Evolutionary conservation across 345 rosid species (phyloP).

Genomic region (Alliaria petiolata): DNA sequence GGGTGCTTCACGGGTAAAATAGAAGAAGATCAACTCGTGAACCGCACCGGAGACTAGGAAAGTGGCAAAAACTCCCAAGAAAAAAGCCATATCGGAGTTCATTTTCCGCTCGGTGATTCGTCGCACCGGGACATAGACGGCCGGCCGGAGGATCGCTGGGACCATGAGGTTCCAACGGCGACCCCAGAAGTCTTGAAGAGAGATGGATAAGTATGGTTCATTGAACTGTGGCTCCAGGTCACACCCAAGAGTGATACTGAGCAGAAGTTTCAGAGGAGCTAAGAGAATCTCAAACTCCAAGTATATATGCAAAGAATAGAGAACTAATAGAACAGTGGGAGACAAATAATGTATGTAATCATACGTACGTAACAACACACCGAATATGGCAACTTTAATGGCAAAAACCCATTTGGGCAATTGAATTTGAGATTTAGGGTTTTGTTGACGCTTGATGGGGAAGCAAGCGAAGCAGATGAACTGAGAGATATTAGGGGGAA

Average conservation of each 20-base stretch:
- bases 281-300: constrained; percentile 31
- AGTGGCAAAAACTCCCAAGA: not conserved
- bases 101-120: not conserved
- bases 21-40: constrained; percentile 34
- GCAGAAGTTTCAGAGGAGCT: constrained; percentile 5
- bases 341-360: not conserved
- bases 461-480: constrained; percentile 37
- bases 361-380: not conserved
- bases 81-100: not conserved
- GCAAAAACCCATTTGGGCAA: constrained; percentile 20
- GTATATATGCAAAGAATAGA: constrained; percentile 24
- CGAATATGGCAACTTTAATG: constrained; percentile 20
- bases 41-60: constrained; percentile 33
- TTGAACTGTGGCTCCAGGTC: constrained; percentile 40
- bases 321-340: not conserved
- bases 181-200: constrained; percentile 75
- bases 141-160: constrained; percentile 39
- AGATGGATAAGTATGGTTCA: constrained; percentile 45
- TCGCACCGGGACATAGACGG: constrained; percentile 34
- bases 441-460: constrained; percentile 37
- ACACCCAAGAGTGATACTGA: not conserved
- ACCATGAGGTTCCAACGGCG: constrained; percentile 67
- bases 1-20: constrained; percentile 21
- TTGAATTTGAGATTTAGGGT: constrained; percentile 14
- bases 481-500: not conserved